Evolutionary conservation across 2,329 filamentous ascomycete genomes (phyloP).

Genomic region (Emergomyces pasteurianus): DNA sequence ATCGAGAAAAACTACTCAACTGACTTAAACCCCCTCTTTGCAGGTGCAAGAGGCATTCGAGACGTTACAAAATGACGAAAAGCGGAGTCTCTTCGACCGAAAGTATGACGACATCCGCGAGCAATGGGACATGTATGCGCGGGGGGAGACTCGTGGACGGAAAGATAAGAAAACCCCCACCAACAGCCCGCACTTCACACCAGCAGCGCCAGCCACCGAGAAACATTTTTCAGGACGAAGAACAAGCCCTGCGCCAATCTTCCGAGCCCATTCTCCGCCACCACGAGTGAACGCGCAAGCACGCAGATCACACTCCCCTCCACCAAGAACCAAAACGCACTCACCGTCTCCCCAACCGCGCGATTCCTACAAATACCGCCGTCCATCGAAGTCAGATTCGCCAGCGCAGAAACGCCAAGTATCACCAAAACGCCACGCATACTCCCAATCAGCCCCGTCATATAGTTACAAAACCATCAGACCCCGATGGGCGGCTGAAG

Average conservation of each 20-base stretch:
- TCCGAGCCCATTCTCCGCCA: not conserved
- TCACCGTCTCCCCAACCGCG: not conserved
- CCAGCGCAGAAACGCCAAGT: not conserved
- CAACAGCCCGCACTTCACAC: not conserved
- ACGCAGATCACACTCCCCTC: not conserved
- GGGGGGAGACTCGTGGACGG: not conserved
- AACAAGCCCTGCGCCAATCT: not conserved
- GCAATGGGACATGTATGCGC: not conserved
- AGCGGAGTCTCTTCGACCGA: not conserved
- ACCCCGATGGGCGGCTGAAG: not conserved
- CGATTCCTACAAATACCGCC: not conserved
- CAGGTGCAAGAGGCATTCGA: constrained; percentile 1
- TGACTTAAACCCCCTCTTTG: not conserved
- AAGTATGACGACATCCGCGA: not conserved
- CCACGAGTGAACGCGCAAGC: not conserved
- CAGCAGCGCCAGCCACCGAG: not conserved
- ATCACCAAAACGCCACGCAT: not conserved
- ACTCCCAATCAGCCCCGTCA: not conserved
- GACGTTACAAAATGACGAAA: not conserved
- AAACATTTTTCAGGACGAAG: not conserved
- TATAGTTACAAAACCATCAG: not conserved
- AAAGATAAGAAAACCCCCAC: not conserved
- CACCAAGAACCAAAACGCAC: not conserved
- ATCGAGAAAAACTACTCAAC: not conserved
- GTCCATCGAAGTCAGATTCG: not conserved